Evolutionary conservation across 2,329 filamentous ascomycete genomes (phyloP).

Genomic region (Fusarium lateritium): DNA sequence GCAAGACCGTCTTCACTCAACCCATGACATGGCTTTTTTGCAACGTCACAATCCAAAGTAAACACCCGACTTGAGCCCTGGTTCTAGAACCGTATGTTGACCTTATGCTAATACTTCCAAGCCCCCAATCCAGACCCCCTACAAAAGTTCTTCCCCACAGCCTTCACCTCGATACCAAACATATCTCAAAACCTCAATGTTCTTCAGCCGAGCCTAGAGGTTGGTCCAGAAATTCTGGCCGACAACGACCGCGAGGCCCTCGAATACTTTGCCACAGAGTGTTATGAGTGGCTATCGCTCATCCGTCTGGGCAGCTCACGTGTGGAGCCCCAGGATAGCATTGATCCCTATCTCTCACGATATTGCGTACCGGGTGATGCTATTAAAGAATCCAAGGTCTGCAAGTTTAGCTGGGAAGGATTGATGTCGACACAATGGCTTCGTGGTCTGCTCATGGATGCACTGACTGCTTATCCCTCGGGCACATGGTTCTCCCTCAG

Average conservation of each 20-base stretch:
- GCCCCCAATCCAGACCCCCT: constrained; percentile 67
- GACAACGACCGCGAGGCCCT: constrained; percentile 63
- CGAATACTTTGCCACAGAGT: constrained; percentile 73
- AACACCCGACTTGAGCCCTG: constrained; percentile 11
- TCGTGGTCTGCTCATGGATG: constrained; percentile 62
- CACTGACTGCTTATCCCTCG: constrained; percentile 60
- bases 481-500: constrained; percentile 70
- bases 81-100: not conserved
- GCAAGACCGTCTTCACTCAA: constrained; percentile 79
- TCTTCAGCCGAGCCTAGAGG: constrained; percentile 45
- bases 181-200: constrained; percentile 37
- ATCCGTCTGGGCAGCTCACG: constrained; percentile 76
- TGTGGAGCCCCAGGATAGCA: constrained; percentile 67
- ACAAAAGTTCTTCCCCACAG: constrained; percentile 59
- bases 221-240: constrained; percentile 50
- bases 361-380: constrained; percentile 70
- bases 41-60: constrained; percentile 64
- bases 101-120: constrained; percentile 52
- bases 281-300: constrained; percentile 84
- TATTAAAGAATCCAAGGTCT: constrained; percentile 55
- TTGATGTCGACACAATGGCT: constrained; percentile 70
- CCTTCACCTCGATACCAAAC: constrained; percentile 55
- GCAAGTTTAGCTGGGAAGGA: constrained; percentile 71
- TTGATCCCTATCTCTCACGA: constrained; percentile 79
- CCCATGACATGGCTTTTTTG: constrained; percentile 84